These are phyloP conservation scores for Stramenopiles sp. DNA, from an alignment of 352 stramenopile species.

Conservation along the genomic window DNA sequence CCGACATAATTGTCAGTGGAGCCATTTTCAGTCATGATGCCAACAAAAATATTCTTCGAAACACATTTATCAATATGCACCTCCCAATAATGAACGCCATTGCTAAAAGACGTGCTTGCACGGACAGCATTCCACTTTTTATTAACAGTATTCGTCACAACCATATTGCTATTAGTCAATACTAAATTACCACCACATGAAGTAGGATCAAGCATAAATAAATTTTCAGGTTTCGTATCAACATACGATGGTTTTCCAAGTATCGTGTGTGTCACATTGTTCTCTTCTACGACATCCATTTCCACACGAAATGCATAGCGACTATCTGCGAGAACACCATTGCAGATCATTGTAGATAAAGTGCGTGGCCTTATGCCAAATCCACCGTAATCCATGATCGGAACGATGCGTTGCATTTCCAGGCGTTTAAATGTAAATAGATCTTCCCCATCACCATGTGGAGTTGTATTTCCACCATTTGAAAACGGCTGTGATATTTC, in stretches of 20 bases:
- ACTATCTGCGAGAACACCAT: not conserved
- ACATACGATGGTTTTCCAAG: conserved; percentile 20
- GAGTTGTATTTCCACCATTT: not conserved
- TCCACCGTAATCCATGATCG: not conserved
- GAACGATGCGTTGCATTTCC: not conserved
- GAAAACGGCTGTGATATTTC: not conserved
- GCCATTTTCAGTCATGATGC: conserved; percentile 39
- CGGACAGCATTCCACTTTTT: conserved; percentile 71
- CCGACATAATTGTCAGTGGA: conserved; percentile 65
- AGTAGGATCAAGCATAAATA: conserved; percentile 42
- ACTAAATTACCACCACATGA: conserved; percentile 46
- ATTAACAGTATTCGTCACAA: conserved; percentile 50
- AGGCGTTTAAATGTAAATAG: not conserved
- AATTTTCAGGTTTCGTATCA: conserved; percentile 32
- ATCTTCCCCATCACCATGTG: not conserved
- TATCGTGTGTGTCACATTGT: not conserved
- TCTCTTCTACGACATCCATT: conserved; percentile 25
- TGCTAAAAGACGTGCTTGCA: conserved; percentile 36
- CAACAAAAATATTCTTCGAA: conserved; percentile 75
- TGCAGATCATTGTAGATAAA: not conserved
- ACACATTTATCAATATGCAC: conserved; percentile 58
- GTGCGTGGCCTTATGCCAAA: not conserved
- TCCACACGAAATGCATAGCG: conserved; percentile 13
- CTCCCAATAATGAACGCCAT: conserved; percentile 56
- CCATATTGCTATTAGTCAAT: conserved; percentile 43